phyloP scores from a whole-genome alignment of 140 eudicot genomes.

The Ambrosia hybrid region DNA sequence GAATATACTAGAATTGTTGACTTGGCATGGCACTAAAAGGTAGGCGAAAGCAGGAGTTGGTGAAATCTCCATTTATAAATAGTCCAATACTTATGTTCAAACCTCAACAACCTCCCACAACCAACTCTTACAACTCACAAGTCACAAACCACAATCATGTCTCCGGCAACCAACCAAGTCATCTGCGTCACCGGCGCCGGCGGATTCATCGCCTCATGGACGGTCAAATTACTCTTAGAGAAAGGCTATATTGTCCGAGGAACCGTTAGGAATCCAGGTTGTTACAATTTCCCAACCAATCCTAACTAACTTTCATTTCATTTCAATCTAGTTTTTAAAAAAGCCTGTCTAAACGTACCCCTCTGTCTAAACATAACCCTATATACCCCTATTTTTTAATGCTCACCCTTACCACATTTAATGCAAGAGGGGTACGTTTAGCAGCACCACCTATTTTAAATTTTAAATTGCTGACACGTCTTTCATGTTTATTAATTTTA shows the following conservation, averaged over 20 bases:
- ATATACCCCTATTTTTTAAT: too few species aligned
- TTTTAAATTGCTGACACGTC: not conserved
- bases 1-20: conserved; percentile 11
- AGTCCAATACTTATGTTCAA: not conserved
- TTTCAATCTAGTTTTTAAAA: too few species aligned
- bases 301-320: too few species aligned
- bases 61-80: conserved; percentile 28
- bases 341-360: too few species aligned
- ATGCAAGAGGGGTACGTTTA: too few species aligned
- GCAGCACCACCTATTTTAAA: too few species aligned
- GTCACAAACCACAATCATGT: conserved; percentile 38
- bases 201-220: conserved; percentile 97
- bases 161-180: conserved; percentile 51
- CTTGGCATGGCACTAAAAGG: conserved; percentile 32
- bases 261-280: conserved; percentile 95
- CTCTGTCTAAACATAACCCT: too few species aligned
- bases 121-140: not conserved
- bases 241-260: conserved; percentile 84
- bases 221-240: conserved; percentile 85
- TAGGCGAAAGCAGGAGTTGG: conserved; percentile 32
- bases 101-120: not conserved
- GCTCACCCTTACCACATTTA: too few species aligned
- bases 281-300: not conserved
- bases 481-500: conserved; percentile 20
- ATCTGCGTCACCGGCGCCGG: conserved; percentile 99